Percentiles rank a stretch among this genome's conserved stretches.
These are phyloP conservation scores for Penicillium cinerascens DNA, from an alignment of 495 filamentous ascomycete genomes.

Conservation along the genomic window DNA sequence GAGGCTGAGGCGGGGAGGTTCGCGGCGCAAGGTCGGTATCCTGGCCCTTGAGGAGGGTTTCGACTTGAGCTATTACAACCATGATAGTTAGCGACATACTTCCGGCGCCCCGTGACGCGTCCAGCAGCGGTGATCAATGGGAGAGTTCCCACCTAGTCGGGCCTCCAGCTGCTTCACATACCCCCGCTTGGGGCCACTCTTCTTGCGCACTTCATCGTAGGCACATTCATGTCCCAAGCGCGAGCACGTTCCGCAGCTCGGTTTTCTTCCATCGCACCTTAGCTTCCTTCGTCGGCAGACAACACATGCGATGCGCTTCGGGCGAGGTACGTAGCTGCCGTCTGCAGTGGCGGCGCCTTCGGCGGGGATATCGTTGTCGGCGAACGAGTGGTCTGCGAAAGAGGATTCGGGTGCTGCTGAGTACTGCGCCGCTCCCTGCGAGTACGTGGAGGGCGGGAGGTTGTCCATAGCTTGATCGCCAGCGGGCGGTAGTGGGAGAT, in stretches of 20 bases:
- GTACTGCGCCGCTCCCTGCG: constrained; percentile 53
- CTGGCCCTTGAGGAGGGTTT: constrained; percentile 77
- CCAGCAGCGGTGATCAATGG: neutral
- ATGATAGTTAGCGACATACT: constrained; percentile 15
- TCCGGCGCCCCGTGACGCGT: neutral
- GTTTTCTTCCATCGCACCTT: constrained; percentile 66
- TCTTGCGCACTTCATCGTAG: constrained; percentile 94
- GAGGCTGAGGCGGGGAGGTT: constrained; percentile 17
- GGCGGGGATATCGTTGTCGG: constrained; percentile 28
- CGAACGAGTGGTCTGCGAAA: constrained; percentile 24
- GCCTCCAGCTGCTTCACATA: constrained; percentile 98
- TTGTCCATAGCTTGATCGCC: constrained; percentile 20
- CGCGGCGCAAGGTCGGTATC: constrained; percentile 24
- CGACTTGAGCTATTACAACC: constrained; percentile 73
- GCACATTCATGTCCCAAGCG: constrained; percentile 86
- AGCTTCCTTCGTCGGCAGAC: constrained; percentile 93
- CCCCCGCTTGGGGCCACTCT: constrained; percentile 96
- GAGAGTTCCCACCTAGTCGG: constrained; percentile 64
- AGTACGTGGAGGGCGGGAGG: constrained; percentile 13
- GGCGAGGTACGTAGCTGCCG: constrained; percentile 66
- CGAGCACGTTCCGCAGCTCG: constrained; percentile 90
- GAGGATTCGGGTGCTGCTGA: constrained; percentile 25
- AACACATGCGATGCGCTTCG: constrained; percentile 94
- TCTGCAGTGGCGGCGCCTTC: constrained; percentile 44
- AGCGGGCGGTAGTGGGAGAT: constrained; percentile 4